These are phyloP conservation scores for Colletotrichum scovillei DNA, from an alignment of 2,329 filamentous ascomycete genomes.

Conservation along the genomic window DNA sequence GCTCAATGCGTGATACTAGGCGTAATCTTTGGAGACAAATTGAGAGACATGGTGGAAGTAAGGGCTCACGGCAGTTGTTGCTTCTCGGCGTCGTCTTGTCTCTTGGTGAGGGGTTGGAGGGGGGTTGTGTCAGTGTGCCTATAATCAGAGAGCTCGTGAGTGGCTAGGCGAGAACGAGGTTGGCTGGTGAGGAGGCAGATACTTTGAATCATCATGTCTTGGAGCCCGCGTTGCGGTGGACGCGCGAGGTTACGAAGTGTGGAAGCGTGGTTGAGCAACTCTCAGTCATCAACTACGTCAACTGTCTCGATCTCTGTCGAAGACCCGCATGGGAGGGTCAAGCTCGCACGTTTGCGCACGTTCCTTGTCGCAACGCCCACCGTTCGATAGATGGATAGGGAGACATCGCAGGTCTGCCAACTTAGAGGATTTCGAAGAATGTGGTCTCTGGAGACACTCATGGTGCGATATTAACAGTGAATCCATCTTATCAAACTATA, in stretches of 20 bases:
- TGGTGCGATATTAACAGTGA: neutral
- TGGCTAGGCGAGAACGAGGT: neutral
- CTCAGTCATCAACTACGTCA: slow-evolving; percentile 2
- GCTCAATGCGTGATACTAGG: neutral
- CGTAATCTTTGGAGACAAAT: neutral
- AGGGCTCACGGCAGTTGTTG: neutral
- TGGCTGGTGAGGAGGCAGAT: neutral
- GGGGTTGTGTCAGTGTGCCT: too few species aligned
- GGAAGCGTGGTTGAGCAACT: too few species aligned
- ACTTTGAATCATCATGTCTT: neutral
- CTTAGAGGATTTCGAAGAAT: neutral
- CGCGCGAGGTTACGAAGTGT: neutral
- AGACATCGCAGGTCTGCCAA: neutral
- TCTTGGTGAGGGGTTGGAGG: neutral
- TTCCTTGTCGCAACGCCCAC: neutral
- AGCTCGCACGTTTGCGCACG: slow-evolving; percentile 2
- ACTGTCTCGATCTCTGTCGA: neutral
- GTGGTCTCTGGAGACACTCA: neutral
- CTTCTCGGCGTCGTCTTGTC: neutral
- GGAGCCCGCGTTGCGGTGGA: neutral
- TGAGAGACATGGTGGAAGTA: neutral
- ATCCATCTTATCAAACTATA: neutral
- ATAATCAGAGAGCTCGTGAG: neutral
- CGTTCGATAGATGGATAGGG: slow-evolving; percentile 1
- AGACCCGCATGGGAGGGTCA: neutral